These are phyloP conservation scores for Pachyrhizus erosus DNA, from an alignment of 306 rosid species.

Conservation along the genomic window DNA sequence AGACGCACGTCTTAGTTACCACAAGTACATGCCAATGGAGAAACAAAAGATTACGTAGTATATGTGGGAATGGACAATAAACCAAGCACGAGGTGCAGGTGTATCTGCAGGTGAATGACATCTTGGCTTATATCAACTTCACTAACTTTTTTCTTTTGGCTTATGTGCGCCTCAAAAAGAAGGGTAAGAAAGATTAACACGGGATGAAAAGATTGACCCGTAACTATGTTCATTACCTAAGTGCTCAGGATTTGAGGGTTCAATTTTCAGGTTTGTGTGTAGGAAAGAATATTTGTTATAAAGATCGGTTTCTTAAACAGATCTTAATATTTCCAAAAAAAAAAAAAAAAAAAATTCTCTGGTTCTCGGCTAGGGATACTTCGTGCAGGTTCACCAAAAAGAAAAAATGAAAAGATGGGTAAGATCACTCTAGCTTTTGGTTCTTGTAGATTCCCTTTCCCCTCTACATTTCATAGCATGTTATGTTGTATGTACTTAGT, in stretches of 20 bases:
- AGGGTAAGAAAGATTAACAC: not conserved
- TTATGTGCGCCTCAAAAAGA: not conserved
- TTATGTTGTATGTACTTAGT: not conserved
- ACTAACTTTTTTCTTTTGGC: not conserved
- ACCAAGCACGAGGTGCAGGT: conserved; percentile 58
- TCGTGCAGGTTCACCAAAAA: not conserved
- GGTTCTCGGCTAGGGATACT: no score
- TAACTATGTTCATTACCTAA: not conserved
- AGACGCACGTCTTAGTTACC: not conserved
- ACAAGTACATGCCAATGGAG: not conserved
- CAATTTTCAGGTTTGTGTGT: no score
- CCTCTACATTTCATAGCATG: not conserved
- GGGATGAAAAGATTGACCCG: not conserved
- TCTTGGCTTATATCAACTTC: conserved; percentile 44
- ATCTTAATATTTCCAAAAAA: no score
- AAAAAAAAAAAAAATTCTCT: no score
- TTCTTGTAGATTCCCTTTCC: not conserved
- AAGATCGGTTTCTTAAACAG: no score
- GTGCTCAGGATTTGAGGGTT: no score
- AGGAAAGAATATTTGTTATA: no score
- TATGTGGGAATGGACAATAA: not conserved
- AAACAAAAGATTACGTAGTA: not conserved
- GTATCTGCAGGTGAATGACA: conserved; percentile 69
- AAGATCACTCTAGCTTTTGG: conserved; percentile 12
- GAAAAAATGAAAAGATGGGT: not conserved